phyloP scores from a whole-genome alignment of 768 basidiomycete species.

The Pholiota conissans region DNA sequence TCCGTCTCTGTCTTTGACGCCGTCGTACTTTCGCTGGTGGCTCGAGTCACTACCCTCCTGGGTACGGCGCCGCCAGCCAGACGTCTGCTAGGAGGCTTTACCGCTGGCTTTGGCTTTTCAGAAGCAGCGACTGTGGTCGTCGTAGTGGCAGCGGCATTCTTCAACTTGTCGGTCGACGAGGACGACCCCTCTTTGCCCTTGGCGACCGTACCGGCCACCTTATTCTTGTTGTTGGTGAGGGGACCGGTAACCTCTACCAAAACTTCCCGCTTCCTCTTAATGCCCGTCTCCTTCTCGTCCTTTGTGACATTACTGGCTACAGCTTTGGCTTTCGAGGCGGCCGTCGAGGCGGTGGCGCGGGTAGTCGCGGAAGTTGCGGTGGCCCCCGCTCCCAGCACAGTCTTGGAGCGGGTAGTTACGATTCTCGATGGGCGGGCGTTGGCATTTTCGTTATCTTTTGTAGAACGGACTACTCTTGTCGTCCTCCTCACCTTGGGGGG shows the following conservation, averaged over 20 bases:
- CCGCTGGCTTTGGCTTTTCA: constrained; percentile 16
- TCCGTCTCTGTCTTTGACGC: constrained; percentile 11
- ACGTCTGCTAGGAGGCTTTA: constrained; percentile 18
- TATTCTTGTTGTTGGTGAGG: constrained; percentile 31
- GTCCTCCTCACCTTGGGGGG: constrained; percentile 61
- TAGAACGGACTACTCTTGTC: constrained; percentile 53
- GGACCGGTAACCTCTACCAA: constrained; percentile 66
- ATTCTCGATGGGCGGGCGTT: constrained; percentile 56
- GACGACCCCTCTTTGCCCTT: constrained; percentile 46
- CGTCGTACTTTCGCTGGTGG: constrained; percentile 19
- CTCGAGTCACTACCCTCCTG: constrained; percentile 9
- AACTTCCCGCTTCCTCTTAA: constrained; percentile 76
- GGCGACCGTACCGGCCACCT: constrained; percentile 9
- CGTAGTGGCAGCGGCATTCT: neutral
- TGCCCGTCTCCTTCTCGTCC: constrained; percentile 47
- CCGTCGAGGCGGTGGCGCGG: constrained; percentile 35
- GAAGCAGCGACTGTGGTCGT: too few species aligned
- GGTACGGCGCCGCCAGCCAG: constrained; percentile 8
- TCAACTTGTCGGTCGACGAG: constrained; percentile 12
- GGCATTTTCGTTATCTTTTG: constrained; percentile 70
- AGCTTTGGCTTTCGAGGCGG: constrained; percentile 41
- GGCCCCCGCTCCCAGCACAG: constrained; percentile 32
- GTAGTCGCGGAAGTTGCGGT: constrained; percentile 36
- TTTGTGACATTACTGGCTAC: constrained; percentile 13
- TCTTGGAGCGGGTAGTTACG: constrained; percentile 53